A percentile compares a stretch with the other conserved stretches of the same genome.
phyloP scores from a whole-genome alignment of 305 asterid genomes.

The Withania somnifera region DNA sequence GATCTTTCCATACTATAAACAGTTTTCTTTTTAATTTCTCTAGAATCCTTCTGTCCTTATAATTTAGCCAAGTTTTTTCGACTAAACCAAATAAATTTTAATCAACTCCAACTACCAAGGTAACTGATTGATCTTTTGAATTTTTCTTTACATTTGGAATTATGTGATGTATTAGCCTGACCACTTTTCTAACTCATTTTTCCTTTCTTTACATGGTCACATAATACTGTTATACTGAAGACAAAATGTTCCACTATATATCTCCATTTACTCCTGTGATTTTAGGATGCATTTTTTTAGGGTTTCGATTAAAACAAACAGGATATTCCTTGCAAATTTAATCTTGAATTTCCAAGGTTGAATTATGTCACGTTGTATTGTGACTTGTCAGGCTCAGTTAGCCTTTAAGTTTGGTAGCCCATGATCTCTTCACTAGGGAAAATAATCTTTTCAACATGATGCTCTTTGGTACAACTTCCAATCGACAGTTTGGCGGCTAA shows the following conservation, averaged over 20 bases:
- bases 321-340: neutral
- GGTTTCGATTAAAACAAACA: neutral
- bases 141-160: neutral
- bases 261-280: no score
- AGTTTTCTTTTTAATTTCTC: no score
- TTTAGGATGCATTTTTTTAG: no score
- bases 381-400: neutral
- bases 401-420: neutral
- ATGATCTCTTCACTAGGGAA: neutral
- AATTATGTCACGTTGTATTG: neutral
- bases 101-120: neutral
- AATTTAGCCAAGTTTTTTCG: neutral
- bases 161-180: neutral
- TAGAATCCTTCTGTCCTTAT: no score
- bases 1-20: no score
- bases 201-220: neutral
- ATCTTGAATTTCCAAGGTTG: no score
- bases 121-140: neutral
- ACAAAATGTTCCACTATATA: neutral
- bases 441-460: neutral
- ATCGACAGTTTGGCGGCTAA: neutral
- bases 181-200: neutral
- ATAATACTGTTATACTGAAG: neutral
- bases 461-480: neutral
- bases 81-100: no score